Percentiles rank a stretch among this genome's conserved stretches.
Conservation (phyloP, 176 grass and related monocot species). For the Thinopyrum elongatum region DNA sequence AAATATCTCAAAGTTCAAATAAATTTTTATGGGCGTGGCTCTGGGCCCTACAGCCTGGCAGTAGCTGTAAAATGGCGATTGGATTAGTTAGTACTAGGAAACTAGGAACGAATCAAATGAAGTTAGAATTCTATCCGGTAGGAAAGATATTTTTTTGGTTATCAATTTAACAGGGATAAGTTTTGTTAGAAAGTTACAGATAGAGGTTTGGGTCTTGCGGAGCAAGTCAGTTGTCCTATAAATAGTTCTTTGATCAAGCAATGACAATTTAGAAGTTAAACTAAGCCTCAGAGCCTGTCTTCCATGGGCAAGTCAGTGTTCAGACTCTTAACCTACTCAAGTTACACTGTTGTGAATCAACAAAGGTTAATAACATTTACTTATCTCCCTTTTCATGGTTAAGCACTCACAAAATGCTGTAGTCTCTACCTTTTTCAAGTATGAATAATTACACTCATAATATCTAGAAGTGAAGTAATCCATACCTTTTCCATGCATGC, state of each 20-base stretch:
- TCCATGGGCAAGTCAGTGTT: neutral
- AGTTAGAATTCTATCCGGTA: neutral
- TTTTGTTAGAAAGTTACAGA: neutral
- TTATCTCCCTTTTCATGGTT: neutral
- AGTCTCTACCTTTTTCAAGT: neutral
- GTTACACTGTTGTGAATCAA: neutral
- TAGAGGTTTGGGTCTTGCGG: neutral
- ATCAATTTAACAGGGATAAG: neutral
- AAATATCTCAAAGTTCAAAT: neutral
- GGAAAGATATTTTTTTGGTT: neutral
- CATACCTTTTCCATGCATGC: neutral
- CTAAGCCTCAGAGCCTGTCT: neutral
- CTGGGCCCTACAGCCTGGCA: neutral
- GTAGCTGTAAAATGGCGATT: slow-evolving; percentile 1
- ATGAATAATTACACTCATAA: neutral
- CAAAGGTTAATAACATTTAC: neutral
- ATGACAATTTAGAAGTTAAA: neutral
- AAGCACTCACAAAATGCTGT: neutral
- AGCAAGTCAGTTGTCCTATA: slow-evolving; percentile 7
- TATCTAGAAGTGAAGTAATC: neutral
- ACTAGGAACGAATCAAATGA: slow-evolving; percentile 3
- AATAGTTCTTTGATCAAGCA: slow-evolving; percentile 4
- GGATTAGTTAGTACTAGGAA: neutral
- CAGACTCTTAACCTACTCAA: neutral
- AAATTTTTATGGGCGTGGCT: neutral